Percentiles rank a stretch among this genome's conserved stretches.
phyloP scores from a whole-genome alignment of 352 stramenopile genomes.

The Blastocystis sp. region DNA sequence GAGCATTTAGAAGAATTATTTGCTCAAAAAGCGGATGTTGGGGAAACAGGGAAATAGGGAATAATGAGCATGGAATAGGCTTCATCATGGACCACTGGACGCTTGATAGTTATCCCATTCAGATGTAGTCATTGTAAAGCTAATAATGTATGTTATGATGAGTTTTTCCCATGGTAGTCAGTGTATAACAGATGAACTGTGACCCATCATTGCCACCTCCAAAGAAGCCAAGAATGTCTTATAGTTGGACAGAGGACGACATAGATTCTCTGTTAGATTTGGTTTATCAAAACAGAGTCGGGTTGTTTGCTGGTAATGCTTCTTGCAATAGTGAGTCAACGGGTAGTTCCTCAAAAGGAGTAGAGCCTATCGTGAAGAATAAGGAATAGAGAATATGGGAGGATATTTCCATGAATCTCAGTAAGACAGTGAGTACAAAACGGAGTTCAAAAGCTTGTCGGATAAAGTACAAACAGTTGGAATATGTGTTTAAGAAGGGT shows the following conservation, averaged over 20 bases:
- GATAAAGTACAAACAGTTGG: background rate
- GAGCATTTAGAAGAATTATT: constrained; percentile 38
- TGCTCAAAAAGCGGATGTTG: background rate
- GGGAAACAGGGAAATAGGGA: constrained; percentile 9
- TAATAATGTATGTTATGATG: no score
- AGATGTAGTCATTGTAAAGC: no score
- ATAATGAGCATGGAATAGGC: background rate
- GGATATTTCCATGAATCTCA: background rate
- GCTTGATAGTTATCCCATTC: background rate
- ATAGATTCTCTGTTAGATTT: background rate
- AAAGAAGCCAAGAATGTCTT: background rate
- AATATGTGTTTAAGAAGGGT: background rate
- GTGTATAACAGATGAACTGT: no score
- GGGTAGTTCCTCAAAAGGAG: background rate
- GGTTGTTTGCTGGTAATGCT: background rate
- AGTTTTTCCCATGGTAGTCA: no score
- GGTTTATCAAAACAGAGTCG: background rate
- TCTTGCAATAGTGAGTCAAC: background rate
- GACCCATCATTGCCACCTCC: background rate
- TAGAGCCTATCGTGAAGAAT: background rate
- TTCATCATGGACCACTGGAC: background rate
- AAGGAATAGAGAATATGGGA: background rate
- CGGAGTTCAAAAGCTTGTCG: background rate
- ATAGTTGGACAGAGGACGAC: background rate
- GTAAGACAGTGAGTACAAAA: background rate